Evolutionary conservation across 2,329 filamentous ascomycete genomes (phyloP).

Genomic region (Fusarium drepaniforme): DNA sequence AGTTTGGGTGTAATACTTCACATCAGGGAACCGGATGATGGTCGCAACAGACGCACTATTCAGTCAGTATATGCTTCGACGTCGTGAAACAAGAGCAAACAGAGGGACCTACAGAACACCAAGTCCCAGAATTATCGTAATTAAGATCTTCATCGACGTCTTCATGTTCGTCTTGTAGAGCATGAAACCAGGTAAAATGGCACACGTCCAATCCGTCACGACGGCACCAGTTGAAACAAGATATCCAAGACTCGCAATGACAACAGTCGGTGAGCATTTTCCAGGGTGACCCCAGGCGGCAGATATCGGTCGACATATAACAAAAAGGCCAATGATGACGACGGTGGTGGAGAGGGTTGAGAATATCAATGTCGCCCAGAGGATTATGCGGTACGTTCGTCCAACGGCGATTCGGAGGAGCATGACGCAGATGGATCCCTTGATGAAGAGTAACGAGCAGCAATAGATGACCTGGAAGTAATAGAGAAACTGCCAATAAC

Average conservation of each 20-base stretch:
- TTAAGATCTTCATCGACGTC: not conserved
- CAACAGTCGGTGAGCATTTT: not conserved
- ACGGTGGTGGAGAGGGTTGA: conserved; percentile 5
- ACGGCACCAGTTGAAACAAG: not conserved
- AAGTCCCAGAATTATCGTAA: not conserved
- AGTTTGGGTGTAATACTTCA: conserved; percentile 1
- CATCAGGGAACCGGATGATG: conserved; percentile 27
- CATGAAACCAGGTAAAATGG: not conserved
- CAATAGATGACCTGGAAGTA: conserved; percentile 16
- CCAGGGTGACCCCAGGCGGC: conserved; percentile 4
- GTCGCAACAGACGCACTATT: conserved; percentile 29
- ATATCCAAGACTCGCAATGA: not conserved
- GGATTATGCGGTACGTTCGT: not conserved
- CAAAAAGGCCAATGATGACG: conserved; percentile 10
- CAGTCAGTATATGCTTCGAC: not conserved
- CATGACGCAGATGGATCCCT: conserved; percentile 13
- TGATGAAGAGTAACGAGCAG: conserved; percentile 13
- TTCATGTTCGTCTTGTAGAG: not conserved
- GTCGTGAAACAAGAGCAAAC: fast-evolving
- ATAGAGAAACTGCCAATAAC: not conserved
- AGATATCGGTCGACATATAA: conserved; percentile 11
- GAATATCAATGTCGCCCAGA: conserved; percentile 8
- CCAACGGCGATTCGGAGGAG: conserved; percentile 17
- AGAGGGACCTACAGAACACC: not conserved
- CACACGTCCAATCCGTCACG: not conserved